Evolutionary conservation across 2,329 filamentous ascomycete species (phyloP).

Genomic region (Lithohypha guttulata): DNA sequence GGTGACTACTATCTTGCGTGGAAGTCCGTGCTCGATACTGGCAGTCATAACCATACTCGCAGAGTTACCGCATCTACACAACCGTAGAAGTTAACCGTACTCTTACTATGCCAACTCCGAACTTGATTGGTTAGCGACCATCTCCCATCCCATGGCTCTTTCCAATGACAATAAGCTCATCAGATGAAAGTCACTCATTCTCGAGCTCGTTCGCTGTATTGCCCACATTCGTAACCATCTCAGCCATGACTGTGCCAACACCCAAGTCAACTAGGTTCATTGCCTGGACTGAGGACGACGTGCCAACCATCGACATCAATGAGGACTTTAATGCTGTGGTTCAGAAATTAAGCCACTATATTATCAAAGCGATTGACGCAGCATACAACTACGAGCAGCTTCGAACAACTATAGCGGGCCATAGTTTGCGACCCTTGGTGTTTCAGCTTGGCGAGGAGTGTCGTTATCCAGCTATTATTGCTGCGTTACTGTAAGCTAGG

Average conservation of each 20-base stretch:
- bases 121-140: too few species aligned
- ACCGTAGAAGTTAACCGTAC: too few species aligned
- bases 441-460: constrained; percentile 31
- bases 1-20: too few species aligned
- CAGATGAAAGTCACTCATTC: too few species aligned
- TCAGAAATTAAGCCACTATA: constrained; percentile 33
- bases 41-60: too few species aligned
- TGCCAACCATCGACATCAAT: constrained; percentile 32
- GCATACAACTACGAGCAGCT: constrained; percentile 37
- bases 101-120: too few species aligned
- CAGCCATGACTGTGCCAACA: constrained; percentile 15
- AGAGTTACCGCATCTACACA: too few species aligned
- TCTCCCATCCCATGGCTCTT: too few species aligned
- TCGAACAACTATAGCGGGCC: constrained; percentile 29
- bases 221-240: too few species aligned
- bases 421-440: constrained; percentile 30
- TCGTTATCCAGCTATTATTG: constrained; percentile 34
- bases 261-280: constrained; percentile 16
- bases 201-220: too few species aligned
- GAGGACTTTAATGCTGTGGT: constrained; percentile 32
- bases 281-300: constrained; percentile 24
- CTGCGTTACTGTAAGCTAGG: constrained; percentile 42
- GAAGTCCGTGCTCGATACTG: too few species aligned
- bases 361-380: constrained; percentile 31
- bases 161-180: too few species aligned